Percentiles rank a stretch among this genome's conserved stretches.
Conservation (phyloP, 2,329 filamentous ascomycete genomes). For the Penicillium sp. region DNA sequence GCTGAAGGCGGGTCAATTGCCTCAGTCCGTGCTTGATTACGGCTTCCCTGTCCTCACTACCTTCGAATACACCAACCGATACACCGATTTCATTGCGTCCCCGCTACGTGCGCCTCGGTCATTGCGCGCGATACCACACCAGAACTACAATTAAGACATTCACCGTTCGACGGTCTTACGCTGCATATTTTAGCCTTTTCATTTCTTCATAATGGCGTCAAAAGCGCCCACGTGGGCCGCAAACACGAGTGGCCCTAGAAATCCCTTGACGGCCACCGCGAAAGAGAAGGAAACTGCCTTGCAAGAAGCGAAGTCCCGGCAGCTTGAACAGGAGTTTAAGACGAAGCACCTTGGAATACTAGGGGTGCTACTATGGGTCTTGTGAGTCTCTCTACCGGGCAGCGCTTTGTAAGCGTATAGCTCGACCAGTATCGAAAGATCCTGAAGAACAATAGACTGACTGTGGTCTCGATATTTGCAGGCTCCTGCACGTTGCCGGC, state of each 20-base stretch:
- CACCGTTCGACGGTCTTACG: background rate
- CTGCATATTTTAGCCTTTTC: background rate
- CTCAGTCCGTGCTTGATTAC: constrained; percentile 19
- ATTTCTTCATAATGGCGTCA: constrained; percentile 11
- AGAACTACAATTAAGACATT: background rate
- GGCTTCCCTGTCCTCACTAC: constrained; percentile 25
- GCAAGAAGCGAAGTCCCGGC: constrained; percentile 35
- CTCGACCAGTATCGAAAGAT: background rate
- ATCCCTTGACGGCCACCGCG: constrained; percentile 7
- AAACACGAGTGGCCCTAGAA: background rate
- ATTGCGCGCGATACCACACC: background rate
- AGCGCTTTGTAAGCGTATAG: background rate
- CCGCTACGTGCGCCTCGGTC: constrained; percentile 1
- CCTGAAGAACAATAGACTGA: constrained; percentile 7
- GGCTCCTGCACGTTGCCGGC: constrained; percentile 73
- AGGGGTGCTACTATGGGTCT: constrained; percentile 45
- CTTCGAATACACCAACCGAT: background rate
- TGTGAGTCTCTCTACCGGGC: constrained; percentile 37
- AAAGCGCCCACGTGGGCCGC: background rate
- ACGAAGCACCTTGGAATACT: constrained; percentile 43
- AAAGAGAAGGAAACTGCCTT: constrained; percentile 31
- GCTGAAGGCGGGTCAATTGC: constrained; percentile 19
- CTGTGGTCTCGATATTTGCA: constrained; percentile 33
- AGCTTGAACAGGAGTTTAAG: constrained; percentile 45
- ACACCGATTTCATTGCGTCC: background rate